Percentiles rank a stretch among this genome's conserved stretches.
Conservation (phyloP, 2,329 filamentous ascomycete species). For the Cladorrhinum sp. region DNA sequence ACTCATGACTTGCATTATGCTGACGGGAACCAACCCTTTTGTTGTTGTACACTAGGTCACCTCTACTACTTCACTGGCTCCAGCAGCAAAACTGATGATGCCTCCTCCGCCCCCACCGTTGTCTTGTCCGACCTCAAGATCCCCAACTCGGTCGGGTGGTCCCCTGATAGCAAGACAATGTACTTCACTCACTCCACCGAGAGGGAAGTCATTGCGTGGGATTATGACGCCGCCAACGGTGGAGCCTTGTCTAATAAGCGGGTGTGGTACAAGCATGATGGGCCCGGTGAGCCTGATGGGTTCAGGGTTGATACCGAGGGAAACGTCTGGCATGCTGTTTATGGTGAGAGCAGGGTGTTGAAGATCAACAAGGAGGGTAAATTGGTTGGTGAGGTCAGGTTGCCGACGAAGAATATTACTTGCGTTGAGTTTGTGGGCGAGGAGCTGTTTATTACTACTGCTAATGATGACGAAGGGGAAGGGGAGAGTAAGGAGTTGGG, state of each 20-base stretch:
- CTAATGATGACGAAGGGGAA: slow-evolving; percentile 62
- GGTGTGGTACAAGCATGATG: slow-evolving; percentile 68
- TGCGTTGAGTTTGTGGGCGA: slow-evolving; percentile 77
- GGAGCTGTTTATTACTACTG: slow-evolving; percentile 75
- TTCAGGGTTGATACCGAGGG: slow-evolving; percentile 81
- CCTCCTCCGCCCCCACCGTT: slow-evolving; percentile 55
- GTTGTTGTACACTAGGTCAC: slow-evolving; percentile 50
- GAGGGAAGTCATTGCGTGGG: slow-evolving; percentile 68
- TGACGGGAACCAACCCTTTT: neutral
- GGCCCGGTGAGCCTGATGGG: slow-evolving; percentile 71
- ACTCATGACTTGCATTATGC: neutral
- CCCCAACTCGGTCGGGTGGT: slow-evolving; percentile 84
- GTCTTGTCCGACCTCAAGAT: slow-evolving; percentile 67
- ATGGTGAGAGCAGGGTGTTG: slow-evolving; percentile 72
- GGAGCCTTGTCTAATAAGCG: slow-evolving; percentile 63
- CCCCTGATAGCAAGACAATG: slow-evolving; percentile 66
- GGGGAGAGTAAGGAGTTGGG: slow-evolving; percentile 62
- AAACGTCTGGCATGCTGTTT: slow-evolving; percentile 87
- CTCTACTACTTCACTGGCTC: slow-evolving; percentile 73
- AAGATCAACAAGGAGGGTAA: slow-evolving; percentile 68
- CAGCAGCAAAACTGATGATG: no score
- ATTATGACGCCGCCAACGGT: slow-evolving; percentile 66
- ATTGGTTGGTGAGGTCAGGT: slow-evolving; percentile 68
- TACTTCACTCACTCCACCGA: slow-evolving; percentile 80
- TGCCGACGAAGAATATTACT: slow-evolving; percentile 77